These are phyloP conservation scores for Conticribra guillardii DNA, from an alignment of 108 stramenopile genomes.

Conservation along the genomic window DNA sequence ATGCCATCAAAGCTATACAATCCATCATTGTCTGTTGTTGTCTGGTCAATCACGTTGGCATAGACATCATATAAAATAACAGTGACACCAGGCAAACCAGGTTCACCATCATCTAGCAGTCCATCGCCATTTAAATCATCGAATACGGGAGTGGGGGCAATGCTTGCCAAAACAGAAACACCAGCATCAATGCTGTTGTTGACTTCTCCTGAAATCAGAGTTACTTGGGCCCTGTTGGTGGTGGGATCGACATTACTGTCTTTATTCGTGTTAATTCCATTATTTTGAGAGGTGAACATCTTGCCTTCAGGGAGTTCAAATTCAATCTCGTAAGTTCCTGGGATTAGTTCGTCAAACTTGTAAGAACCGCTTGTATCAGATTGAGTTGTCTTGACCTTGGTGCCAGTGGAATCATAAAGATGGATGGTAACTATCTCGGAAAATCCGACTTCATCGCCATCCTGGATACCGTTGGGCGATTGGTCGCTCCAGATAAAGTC, in stretches of 20 bases:
- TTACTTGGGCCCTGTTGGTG: conserved; percentile 27
- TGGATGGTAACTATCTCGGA: conserved; percentile 24
- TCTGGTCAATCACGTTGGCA: background rate
- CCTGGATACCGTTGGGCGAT: conserved; percentile 31
- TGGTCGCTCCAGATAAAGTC: conserved; percentile 32
- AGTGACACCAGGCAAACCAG: conserved; percentile 11
- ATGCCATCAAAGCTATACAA: conserved; percentile 10
- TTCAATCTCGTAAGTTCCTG: conserved; percentile 41
- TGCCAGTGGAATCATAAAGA: conserved; percentile 15
- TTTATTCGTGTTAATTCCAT: conserved; percentile 5
- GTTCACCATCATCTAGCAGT: conserved; percentile 14
- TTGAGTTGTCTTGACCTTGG: background rate
- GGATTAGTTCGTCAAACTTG: conserved; percentile 23
- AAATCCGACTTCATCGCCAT: conserved; percentile 24
- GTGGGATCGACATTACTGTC: conserved; percentile 36
- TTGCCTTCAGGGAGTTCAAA: conserved; percentile 12
- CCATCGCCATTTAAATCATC: conserved; percentile 27
- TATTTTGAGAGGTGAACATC: conserved; percentile 11
- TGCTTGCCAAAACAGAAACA: conserved; percentile 18
- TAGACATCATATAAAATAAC: background rate
- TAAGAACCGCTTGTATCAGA: conserved; percentile 16
- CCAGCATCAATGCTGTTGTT: conserved; percentile 31
- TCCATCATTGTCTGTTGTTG: conserved; percentile 12
- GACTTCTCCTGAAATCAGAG: conserved; percentile 33
- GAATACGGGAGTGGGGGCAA: conserved; percentile 12